These are phyloP conservation scores for Alternaria rosae DNA, from an alignment of 2,329 filamentous ascomycete genomes.

Conservation along the genomic window DNA sequence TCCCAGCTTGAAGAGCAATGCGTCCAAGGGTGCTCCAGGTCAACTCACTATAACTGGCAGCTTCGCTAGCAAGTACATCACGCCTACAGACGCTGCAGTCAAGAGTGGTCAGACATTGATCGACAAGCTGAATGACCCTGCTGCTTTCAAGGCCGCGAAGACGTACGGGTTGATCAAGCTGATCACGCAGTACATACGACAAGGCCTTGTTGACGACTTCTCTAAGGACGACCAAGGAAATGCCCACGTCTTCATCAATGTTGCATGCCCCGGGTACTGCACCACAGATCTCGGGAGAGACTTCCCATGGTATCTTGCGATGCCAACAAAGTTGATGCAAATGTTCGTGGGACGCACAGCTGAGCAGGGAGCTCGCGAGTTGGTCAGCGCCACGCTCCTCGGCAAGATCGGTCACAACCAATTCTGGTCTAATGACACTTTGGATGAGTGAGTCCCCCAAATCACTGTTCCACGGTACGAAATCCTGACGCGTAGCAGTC, in stretches of 20 bases:
- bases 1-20: neutral
- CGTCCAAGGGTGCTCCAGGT: neutral
- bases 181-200: neutral
- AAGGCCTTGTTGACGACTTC: neutral
- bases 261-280: neutral
- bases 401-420: neutral
- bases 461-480: neutral
- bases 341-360: neutral
- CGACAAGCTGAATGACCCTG: neutral
- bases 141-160: conserved; percentile 1
- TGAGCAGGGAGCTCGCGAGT: neutral
- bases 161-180: neutral
- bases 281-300: neutral
- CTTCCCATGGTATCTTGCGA: neutral
- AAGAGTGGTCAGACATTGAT: neutral
- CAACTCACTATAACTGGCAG: neutral
- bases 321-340: neutral
- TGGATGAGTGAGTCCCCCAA: neutral
- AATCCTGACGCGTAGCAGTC: neutral
- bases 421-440: neutral
- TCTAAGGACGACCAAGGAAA: neutral
- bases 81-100: neutral
- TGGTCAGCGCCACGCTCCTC: neutral
- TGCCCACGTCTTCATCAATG: neutral
- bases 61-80: neutral